These are phyloP conservation scores for Phaffia rhodozyma DNA, from an alignment of 1,284 basidiomycete genomes.

Conservation along the genomic window DNA sequence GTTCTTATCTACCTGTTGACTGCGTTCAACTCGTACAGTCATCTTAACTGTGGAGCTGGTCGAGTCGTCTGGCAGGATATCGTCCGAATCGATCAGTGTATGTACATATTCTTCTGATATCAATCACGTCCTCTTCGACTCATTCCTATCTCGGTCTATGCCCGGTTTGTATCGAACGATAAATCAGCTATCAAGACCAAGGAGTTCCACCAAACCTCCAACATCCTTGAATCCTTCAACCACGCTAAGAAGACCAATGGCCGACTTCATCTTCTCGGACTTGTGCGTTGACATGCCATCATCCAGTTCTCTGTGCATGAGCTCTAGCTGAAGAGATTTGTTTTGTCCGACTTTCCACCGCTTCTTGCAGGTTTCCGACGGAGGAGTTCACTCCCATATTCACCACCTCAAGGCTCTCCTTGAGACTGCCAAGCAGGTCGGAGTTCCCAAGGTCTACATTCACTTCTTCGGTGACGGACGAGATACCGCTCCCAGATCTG, in stretches of 20 bases:
- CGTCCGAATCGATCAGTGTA: constrained; percentile 67
- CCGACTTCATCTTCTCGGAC: constrained; percentile 66
- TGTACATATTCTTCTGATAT: constrained; percentile 15
- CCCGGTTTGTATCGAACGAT: too few species aligned
- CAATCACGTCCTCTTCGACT: neutral
- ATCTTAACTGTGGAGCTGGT: constrained; percentile 83
- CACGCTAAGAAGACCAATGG: constrained; percentile 67
- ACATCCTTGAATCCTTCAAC: constrained; percentile 58
- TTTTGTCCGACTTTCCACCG: neutral
- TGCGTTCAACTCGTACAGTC: constrained; percentile 39
- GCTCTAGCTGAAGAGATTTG: neutral
- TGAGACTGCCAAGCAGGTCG: constrained; percentile 70
- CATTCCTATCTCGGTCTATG: neutral
- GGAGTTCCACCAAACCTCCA: constrained; percentile 65
- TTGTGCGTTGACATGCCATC: constrained; percentile 43
- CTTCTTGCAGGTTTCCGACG: constrained; percentile 60
- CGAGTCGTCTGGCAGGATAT: constrained; percentile 92
- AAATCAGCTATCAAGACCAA: constrained; percentile 60
- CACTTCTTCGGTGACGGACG: constrained; percentile 86
- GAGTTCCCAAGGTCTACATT: constrained; percentile 69
- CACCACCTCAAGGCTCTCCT: constrained; percentile 72
- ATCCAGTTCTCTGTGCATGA: neutral
- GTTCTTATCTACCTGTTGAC: neutral
- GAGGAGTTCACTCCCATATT: constrained; percentile 89
- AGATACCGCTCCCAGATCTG: constrained; percentile 73